Base-by-base conservation (phyloP, 768 basidiomycete species). In the Leccinellum luteum region DNA sequence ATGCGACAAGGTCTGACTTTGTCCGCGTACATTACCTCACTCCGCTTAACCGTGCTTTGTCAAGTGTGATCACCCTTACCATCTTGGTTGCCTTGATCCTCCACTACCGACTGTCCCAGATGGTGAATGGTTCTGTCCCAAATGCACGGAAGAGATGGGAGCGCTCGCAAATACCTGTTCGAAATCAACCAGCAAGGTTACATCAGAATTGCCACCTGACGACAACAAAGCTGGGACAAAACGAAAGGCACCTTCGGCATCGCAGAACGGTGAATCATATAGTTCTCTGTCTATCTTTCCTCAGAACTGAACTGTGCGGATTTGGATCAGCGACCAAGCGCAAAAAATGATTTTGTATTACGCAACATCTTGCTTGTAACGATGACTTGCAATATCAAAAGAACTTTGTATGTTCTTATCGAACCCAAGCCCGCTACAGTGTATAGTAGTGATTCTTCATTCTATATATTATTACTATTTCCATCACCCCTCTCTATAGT, bases 41-140 rank as follows among this genome's bases (percentile, higher is more conserved):
- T 21, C 5, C 49, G 23, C 54, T 52, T 60, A 44, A 63, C 55
- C 23, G 45, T 48, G 23, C 31, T 34, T 53, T 28, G 14, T 10
- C 55, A 57, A 96, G 90, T 98, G 95, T 68, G 95, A 98, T 68
- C 79, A 81, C 44, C 91, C 93, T 1, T 96, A 89, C 71, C 95
- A 98, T 71, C 77, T 90, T 14, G 78, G 78, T 13, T 98, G 95
- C 71, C 82, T 95, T 47, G 75, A 78, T 44, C 93, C 94, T 17
- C 92, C 94, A 2, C 74, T 98, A 48, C 70, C 75, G 15, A 83
- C 79, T 4, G 77, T 95, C 17, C 95, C 95, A 0, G 88, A 90
- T 32, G 95, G 91, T 35, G 90, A 94, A 74, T 94, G 94, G 93
- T 93, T 93, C 78, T 96, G 94, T 66, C 85, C 88, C 0, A 78